phyloP scores from a whole-genome alignment of 1,284 basidiomycete species.

The Ganoderma lucidum region DNA sequence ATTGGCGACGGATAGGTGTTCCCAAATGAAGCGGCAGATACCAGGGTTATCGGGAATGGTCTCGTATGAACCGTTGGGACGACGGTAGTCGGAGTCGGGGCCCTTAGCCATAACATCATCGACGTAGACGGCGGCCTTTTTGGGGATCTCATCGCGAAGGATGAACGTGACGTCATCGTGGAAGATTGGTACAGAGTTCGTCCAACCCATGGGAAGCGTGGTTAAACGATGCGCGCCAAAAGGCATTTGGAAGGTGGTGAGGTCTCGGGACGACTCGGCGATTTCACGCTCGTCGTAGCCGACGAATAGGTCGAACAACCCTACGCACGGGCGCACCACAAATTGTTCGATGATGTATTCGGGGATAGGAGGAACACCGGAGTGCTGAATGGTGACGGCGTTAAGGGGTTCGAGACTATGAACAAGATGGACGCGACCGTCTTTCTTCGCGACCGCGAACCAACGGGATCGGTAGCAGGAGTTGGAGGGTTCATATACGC shows the following conservation, averaged over 20 bases:
- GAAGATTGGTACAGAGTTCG: conserved; percentile 48
- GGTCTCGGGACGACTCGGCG: too few relatives aligned
- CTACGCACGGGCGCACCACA: conserved; percentile 32
- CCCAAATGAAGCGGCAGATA: too few relatives aligned
- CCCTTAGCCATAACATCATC: conserved; percentile 39
- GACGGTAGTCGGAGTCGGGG: too few relatives aligned
- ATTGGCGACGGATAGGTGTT: too few relatives aligned
- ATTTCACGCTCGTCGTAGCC: conserved; percentile 35
- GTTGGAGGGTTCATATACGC: conserved; percentile 47
- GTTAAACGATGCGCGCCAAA: conserved; percentile 36
- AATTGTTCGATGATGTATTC: conserved; percentile 42
- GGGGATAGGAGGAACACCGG: conserved; percentile 35
- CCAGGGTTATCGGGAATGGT: too few relatives aligned
- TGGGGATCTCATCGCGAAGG: conserved; percentile 45
- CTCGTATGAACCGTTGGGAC: too few relatives aligned
- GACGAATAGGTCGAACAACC: conserved; percentile 39
- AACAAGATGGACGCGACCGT: conserved; percentile 43
- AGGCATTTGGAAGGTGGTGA: conserved; percentile 28
- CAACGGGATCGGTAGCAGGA: conserved; percentile 48
- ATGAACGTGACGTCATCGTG: conserved; percentile 47
- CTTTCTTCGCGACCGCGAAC: conserved; percentile 51
- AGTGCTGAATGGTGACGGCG: conserved; percentile 45
- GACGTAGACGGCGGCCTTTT: conserved; percentile 42
- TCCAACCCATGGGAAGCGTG: conserved; percentile 49
- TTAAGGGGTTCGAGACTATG: conserved; percentile 46